A percentile compares a stretch with the other conserved stretches of the same genome.
These are phyloP conservation scores for Yamadazyma membranifaciens DNA, from an alignment of 1,139 yeast species.

Conservation along the genomic window DNA sequence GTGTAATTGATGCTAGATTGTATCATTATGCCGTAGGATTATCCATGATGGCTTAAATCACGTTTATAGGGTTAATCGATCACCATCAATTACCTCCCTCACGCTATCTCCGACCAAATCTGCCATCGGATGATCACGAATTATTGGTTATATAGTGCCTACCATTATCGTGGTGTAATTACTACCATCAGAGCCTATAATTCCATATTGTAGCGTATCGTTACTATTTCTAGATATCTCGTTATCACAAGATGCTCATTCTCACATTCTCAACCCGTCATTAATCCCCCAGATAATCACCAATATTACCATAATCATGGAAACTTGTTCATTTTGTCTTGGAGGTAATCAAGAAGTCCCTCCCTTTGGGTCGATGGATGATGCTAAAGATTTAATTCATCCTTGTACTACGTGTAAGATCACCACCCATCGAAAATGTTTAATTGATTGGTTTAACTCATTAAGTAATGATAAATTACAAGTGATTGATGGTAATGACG, in stretches of 20 bases:
- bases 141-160: no score
- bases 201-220: no score
- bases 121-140: no score
- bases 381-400: constrained; percentile 38
- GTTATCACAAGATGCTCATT: not conserved
- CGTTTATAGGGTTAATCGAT: no score
- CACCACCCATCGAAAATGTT: constrained; percentile 39
- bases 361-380: constrained; percentile 38
- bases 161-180: no score
- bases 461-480: constrained; percentile 31
- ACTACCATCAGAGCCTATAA: no score
- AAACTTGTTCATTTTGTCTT: constrained; percentile 40
- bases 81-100: no score
- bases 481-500: constrained; percentile 16
- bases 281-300: not conserved
- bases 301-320: not conserved
- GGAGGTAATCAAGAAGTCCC: constrained; percentile 43
- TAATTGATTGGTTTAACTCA: constrained; percentile 45
- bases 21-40: constrained; percentile 82
- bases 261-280: not conserved
- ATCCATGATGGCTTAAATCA: not conserved
- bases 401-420: constrained; percentile 44
- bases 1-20: constrained; percentile 79
- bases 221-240: no score
- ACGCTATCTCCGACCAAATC: no score